Evolutionary conservation across 345 rosid genomes (phyloP), one percentile per base, ranked within the genome.

Genomic region (Odontarrhena argentea): DNA sequence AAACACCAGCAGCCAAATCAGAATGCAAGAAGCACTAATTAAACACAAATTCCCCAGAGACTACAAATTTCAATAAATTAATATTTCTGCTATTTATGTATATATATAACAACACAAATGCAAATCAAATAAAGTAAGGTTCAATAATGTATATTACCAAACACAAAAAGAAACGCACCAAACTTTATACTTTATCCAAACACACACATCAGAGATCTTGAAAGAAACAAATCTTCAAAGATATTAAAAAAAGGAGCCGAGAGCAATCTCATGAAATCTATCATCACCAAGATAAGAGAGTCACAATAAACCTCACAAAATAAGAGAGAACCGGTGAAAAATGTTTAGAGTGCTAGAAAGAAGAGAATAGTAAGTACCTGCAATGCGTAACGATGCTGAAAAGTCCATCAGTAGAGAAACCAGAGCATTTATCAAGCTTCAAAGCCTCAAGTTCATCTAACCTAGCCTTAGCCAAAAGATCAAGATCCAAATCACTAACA

Each of bases 371-470:
- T 12, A 2, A n/a, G 56, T 77, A 91, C 99, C 87, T 85, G 96
- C 99, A 94, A 7, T 22, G 68, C 41, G 82, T 86, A 45, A 69
- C 86, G 40, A 94, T 63, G 67, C 84, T 91, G 26, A 79, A 68
- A 46, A 94, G 88, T 1, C 97, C 99, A 75, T 88, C 88, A 3
- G 96, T 91, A 12, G 92, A 81, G 66, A 94, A 88, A 0, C 96
- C 99, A 9, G 87, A 91, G 74, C 99, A 94, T 63, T 83, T 88
- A 56, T 94, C 99, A 11, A 94, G 91, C 78, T 84, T 91, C 65
- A 91, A 78, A 26, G 67, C 77, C 45, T 70, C 82, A 32, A 94
- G 78, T 42, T 77, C 78, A 52, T 43, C 79, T 11, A 83, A 82
- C 11, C 87, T 76, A 0, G 86, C 60, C 24, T 3, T 60, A 4